A percentile compares a stretch with the other conserved stretches of the same genome.
Conservation (phyloP, 2,329 filamentous ascomycete genomes). For the Diaporthe citriasiana region DNA sequence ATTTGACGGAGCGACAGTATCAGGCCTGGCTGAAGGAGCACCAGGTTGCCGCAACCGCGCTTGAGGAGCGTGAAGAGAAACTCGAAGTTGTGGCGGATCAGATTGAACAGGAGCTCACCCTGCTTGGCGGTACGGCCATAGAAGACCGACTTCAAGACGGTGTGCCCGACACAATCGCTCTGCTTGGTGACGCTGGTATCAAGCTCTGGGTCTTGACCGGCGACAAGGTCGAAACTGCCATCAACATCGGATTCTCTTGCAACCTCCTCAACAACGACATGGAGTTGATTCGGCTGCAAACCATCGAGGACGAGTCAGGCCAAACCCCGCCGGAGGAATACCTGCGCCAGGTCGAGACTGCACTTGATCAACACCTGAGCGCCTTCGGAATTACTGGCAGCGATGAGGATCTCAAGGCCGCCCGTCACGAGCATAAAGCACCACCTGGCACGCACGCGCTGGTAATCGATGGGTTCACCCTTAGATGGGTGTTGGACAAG, state of each 20-base stretch:
- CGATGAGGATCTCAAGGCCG: conserved; percentile 85
- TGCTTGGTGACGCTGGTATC: conserved; percentile 93
- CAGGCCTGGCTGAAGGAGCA: conserved; percentile 87
- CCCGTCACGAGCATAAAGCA: conserved; percentile 86
- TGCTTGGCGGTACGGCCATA: conserved; percentile 95
- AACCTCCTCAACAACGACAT: conserved; percentile 98
- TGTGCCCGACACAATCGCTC: conserved; percentile 93
- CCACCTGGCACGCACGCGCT: conserved; percentile 91
- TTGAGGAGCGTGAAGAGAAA: conserved; percentile 92
- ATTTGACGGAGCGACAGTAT: conserved; percentile 87
- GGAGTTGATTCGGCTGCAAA: conserved; percentile 93
- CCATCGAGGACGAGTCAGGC: conserved; percentile 78
- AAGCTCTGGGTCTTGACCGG: conserved; percentile 99
- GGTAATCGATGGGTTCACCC: conserved; percentile 93
- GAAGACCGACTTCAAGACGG: conserved; percentile 97
- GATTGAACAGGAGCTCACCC: conserved; percentile 89
- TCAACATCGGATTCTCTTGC: conserved; percentile 99
- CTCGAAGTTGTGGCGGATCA: conserved; percentile 89
- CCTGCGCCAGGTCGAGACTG: conserved; percentile 72
- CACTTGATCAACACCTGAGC: conserved; percentile 81
- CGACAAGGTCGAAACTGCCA: conserved; percentile 98
- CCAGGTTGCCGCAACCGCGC: conserved; percentile 85
- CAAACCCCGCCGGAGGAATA: conserved; percentile 62
- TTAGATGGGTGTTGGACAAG: conserved; percentile 89
- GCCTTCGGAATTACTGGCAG: conserved; percentile 85